Evolutionary conservation across 306 rosid genomes (phyloP), one percentile per base, ranked within the genome.

Genomic region (Fragaria iinumae): DNA sequence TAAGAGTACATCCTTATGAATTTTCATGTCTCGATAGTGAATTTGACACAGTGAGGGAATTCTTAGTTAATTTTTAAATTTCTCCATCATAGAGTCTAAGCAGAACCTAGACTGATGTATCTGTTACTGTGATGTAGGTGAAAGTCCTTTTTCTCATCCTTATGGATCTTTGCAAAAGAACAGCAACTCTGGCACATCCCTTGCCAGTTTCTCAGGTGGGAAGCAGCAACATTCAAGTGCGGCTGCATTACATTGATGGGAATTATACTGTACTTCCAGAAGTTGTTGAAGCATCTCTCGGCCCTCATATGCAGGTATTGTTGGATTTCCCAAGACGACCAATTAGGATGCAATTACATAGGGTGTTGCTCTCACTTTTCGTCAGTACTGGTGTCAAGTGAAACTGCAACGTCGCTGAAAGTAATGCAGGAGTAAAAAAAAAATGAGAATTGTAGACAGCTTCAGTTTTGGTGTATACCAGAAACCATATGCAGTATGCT

Each of bases 201-300:
- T 82, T 94, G 63, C 98, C 98, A 63, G 91, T 90, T 79, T 94
- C 98, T 72, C 98, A 94, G 87, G 95, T 94, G 65, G 97, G 96
- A 69, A 87, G 96, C 75, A 79, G 65, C 86, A 92, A 80, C 88
- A 90, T 89, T 83, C 98, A 94, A 83, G 96, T 92, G 66, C 90
- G 95, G 81, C 87, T 94, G 81, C 98, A 94, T 87, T 94, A 90
- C 76, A 94, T 92, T 76, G 98, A 94, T 69, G 97, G 98, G 34
- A 92, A 90, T 84, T 92, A 92, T 74, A 92, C 96, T 13, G 97
- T 94, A 68, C 88, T 92, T 73, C 98, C 98, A 17, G 96, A 94
- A 85, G 96, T 94, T 48, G 91, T 94, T 59, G 98, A 92, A 90
- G 97, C 97, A 60, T 87, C 97, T 70, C 90, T 94, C 80, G 96